A percentile compares a stretch with the other conserved stretches of the same genome.
Conservation (phyloP, 1,284 basidiomycete genomes). For the Cutaneotrichosporon sp. region DNA sequence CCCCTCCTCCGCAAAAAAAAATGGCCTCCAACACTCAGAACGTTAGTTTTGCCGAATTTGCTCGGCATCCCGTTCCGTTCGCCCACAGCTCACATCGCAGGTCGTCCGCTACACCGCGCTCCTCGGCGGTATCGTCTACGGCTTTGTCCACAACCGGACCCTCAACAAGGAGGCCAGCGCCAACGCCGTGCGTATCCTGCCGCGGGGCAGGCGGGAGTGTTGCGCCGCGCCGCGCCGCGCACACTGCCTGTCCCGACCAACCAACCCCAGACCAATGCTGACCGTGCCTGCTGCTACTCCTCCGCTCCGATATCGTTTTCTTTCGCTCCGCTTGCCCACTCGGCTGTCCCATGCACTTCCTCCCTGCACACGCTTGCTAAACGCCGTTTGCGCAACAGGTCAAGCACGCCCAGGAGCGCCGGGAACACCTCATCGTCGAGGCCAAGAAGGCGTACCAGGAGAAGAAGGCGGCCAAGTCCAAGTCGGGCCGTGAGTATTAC, state of each 20-base stretch:
- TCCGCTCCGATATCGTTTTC: background rate
- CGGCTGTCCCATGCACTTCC: background rate
- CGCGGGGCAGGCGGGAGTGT: background rate
- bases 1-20: conserved; percentile 24
- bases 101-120: conserved; percentile 95
- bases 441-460: conserved; percentile 87
- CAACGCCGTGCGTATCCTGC: conserved; percentile 40
- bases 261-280: conserved; percentile 3
- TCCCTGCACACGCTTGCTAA: background rate
- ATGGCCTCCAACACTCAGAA: conserved; percentile 44
- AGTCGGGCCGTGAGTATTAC: conserved; percentile 17
- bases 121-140: conserved; percentile 81
- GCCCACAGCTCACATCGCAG: conserved; percentile 51
- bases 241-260: too few species aligned
- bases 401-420: conserved; percentile 48
- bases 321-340: background rate
- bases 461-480: conserved; percentile 54
- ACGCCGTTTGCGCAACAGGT: background rate
- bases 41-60: conserved; percentile 7
- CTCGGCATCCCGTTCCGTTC: background rate
- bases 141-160: conserved; percentile 84
- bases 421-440: conserved; percentile 73
- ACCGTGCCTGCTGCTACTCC: conserved; percentile 1
- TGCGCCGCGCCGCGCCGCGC: background rate
- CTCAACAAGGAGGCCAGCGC: conserved; percentile 75